Evolutionary conservation across 2,329 filamentous ascomycete genomes (phyloP), one percentile per base, ranked within the genome.

Genomic region (Botrytis medusae): DNA sequence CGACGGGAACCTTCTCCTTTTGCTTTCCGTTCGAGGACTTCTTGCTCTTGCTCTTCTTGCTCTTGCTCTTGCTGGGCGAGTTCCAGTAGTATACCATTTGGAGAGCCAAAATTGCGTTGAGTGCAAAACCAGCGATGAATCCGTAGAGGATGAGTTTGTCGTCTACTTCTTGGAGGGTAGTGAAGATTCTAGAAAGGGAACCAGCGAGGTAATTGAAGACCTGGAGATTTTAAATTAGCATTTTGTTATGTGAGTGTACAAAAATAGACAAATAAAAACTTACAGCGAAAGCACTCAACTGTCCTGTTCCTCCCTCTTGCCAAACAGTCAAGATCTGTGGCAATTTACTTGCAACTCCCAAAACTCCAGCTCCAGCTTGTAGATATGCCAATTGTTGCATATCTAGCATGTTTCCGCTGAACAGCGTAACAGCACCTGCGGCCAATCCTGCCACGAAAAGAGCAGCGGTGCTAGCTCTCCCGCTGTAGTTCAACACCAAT

Each of bases 81-180:
- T 98, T 97, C 96, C 96, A 99, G 86, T 98, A 98, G 84, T 95
- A 97, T 42, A 97, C 81, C 92, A 99, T 96, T 85, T 99, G 96
- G 57, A 87, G 84, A 22, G 95, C 95, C 73, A 99, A 87, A 73
- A 99, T 88, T 73, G 91, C 86, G 83, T 99, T 99, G 78, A 99
- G 89, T n/a, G 86, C 84, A 82, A 98, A 98, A 42, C 94, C 96
- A 12, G 94, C 93, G 72, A 98, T 85, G 86, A 97, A 98, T 69
- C 95, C 93, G 84, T 97, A 98, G 40, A 99, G 88, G 79, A 99
- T 98, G 74, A 98, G 87, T 84, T 95, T 95, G 83, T 99, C 96
- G 82, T 97, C 93, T 74, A 99, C 96, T 86, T 99, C 96, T 81
- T 98, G 95, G 73, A 99, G 86, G 14, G 97, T 99, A 46, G 96